phyloP scores from a whole-genome alignment of 139 green algal species.

The Deuterostichococcus epilithicus region DNA sequence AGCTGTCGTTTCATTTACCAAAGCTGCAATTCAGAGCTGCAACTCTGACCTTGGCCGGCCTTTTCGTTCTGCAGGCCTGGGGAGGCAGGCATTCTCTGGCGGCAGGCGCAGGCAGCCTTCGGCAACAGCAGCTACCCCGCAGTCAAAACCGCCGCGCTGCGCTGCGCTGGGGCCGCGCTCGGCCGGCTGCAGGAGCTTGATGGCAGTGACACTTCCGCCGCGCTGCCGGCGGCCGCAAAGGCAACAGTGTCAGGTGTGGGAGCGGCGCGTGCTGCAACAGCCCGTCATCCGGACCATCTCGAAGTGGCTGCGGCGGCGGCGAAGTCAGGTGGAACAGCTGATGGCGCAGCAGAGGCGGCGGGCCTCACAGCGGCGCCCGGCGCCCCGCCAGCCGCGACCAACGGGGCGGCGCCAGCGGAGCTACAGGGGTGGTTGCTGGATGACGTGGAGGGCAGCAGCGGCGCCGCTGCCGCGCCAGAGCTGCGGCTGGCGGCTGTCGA shows the following conservation, averaged over 20 bases:
- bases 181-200: background rate
- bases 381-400: background rate
- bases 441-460: conserved; percentile 8
- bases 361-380: background rate
- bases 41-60: too few relatives aligned
- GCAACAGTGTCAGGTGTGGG: too few relatives aligned
- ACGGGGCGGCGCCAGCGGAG: background rate
- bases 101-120: background rate
- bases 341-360: background rate
- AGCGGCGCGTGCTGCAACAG: too few relatives aligned
- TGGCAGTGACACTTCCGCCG: background rate
- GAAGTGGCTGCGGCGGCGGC: too few relatives aligned
- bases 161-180: conserved; percentile 30
- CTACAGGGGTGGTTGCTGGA: conserved; percentile 16
- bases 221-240: background rate
- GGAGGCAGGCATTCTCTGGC: background rate
- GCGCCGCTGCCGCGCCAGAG: conserved; percentile 40
- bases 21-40: too few relatives aligned
- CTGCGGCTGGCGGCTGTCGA: conserved; percentile 48
- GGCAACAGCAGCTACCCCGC: conserved; percentile 1
- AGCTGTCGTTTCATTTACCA: too few relatives aligned
- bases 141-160: conserved; percentile 11
- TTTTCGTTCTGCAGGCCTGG: background rate
- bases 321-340: too few relatives aligned
- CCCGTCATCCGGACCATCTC: too few relatives aligned